Base-by-base conservation (phyloP, 768 basidiomycete genomes). In the Xerocomellus amylosporus region DNA sequence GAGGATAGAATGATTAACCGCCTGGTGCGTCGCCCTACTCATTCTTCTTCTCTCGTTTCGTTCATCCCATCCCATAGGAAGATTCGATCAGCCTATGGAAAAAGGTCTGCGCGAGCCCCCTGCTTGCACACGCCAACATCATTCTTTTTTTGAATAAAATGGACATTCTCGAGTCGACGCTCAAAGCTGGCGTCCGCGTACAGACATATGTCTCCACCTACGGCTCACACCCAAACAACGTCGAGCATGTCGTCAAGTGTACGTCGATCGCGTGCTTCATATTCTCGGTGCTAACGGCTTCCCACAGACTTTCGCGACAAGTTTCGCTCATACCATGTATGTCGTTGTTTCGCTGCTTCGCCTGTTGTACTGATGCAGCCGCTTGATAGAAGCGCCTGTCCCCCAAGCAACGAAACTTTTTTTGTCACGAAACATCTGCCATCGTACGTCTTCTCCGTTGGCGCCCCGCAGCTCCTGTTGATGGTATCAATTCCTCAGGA, bases 61-160 rank as follows among this genome's bases (percentile, higher is more conserved):
- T 51, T 62, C 47, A 48, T 13, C 5, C n/a, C 15, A 2, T 3
- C 36, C 17, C 56, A 28, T 56, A 85, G 85, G 87, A 90, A 65
- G 89, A 91, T 62, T 87, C 87, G n/a, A 68, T 90, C 14, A 70
- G 71, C 41, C 74, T 91, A 0, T 91, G 88, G 88, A 81, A 80
- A 55, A 79, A 84, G 39, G 77, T 90, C 17, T 90, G 89, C 65
- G 60, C 74, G 8, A 89, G 83, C 49, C 75, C 75, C 58, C 75
- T 90, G 2, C 76, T 90, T 2, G 73, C 78, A 12, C 74, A 78
- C 46, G 79, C 85, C 17, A 82, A 81, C 55, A 73, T 90, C n/a
- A 83, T 90, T 30, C 70, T 90, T 13, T 90, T 91, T 71, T 74
- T 90, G 54, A 91, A 91, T 65, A 90, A 90, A 80, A 88, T 73